A percentile compares a stretch with the other conserved stretches of the same genome.
These are phyloP conservation scores for Hysterium pulicare DNA, from an alignment of 2,329 filamentous ascomycete species.

Conservation along the genomic window DNA sequence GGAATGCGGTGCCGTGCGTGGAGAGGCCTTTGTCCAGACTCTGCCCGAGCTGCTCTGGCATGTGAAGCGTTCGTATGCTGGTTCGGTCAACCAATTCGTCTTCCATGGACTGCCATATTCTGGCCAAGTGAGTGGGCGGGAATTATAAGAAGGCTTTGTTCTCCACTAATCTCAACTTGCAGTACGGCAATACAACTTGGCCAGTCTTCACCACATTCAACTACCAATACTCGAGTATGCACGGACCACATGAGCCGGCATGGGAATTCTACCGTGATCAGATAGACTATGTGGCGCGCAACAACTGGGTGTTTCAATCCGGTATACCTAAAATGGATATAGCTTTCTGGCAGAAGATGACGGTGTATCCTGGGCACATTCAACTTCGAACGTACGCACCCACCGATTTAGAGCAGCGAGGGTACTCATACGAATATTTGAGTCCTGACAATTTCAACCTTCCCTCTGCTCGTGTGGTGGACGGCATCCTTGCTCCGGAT, in stretches of 20 bases:
- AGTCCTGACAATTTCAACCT: slow-evolving; percentile 45
- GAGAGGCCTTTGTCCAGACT: slow-evolving; percentile 24
- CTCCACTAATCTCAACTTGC: no score
- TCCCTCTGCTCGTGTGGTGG: slow-evolving; percentile 35
- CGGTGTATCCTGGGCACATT: slow-evolving; percentile 35
- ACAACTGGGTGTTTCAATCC: slow-evolving; percentile 37
- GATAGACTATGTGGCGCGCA: slow-evolving; percentile 38
- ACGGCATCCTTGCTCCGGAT: slow-evolving; percentile 38
- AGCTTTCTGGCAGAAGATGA: slow-evolving; percentile 41
- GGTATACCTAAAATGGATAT: slow-evolving; percentile 43
- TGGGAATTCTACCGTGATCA: slow-evolving; percentile 40
- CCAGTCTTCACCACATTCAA: slow-evolving; percentile 45
- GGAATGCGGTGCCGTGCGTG: slow-evolving; percentile 26
- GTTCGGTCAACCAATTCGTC: slow-evolving; percentile 20
- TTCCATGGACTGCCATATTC: slow-evolving; percentile 45
- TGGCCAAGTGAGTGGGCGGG: slow-evolving; percentile 13
- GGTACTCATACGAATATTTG: slow-evolving; percentile 47
- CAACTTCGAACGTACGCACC: slow-evolving; percentile 21
- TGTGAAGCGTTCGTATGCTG: slow-evolving; percentile 10
- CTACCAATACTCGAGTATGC: slow-evolving; percentile 41
- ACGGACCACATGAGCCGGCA: slow-evolving; percentile 42
- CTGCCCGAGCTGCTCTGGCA: slow-evolving; percentile 27
- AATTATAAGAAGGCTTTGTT: neutral
- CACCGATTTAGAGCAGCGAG: slow-evolving; percentile 18
- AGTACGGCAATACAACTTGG: slow-evolving; percentile 49